Evolutionary conservation across 2,329 filamentous ascomycete species (phyloP).

Genomic region (Colletotrichum costaricense): DNA sequence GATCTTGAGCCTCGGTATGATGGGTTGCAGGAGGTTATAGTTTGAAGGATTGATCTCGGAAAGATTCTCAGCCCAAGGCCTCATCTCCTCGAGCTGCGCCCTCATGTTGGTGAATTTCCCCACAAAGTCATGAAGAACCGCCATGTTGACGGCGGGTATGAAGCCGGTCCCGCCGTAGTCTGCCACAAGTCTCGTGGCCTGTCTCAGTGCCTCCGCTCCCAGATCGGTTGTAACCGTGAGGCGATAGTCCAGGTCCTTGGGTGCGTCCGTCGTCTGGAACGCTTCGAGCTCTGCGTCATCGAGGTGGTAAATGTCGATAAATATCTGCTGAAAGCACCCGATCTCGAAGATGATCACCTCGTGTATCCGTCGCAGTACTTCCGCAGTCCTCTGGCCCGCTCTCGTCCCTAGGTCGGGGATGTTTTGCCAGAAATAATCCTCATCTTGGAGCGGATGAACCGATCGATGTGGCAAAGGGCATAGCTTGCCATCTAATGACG

Average conservation of each 20-base stretch:
- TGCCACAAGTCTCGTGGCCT: too few species aligned
- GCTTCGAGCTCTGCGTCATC: neutral
- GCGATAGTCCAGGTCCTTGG: too few species aligned
- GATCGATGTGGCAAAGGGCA: neutral
- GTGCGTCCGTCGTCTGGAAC: neutral
- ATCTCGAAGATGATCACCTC: neutral
- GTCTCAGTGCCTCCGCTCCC: too few species aligned
- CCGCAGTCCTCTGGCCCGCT: neutral
- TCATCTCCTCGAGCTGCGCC: neutral
- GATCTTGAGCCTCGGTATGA: constrained; percentile 11
- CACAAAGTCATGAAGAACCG: neutral
- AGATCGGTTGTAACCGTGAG: too few species aligned
- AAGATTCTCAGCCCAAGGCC: neutral
- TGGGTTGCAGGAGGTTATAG: neutral
- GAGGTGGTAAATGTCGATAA: neutral
- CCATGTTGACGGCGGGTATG: neutral
- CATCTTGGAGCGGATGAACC: neutral
- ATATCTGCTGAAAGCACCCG: neutral
- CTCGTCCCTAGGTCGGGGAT: neutral
- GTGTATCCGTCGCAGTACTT: neutral
- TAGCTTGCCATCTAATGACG: too few species aligned
- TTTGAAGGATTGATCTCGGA: neutral
- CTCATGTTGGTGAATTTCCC: neutral
- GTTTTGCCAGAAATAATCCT: neutral
- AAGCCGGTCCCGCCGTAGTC: neutral